Evolutionary conservation across 1,284 basidiomycete genomes (phyloP), one percentile per base, ranked within the genome.

Genomic region (Coniophora puteana): DNA sequence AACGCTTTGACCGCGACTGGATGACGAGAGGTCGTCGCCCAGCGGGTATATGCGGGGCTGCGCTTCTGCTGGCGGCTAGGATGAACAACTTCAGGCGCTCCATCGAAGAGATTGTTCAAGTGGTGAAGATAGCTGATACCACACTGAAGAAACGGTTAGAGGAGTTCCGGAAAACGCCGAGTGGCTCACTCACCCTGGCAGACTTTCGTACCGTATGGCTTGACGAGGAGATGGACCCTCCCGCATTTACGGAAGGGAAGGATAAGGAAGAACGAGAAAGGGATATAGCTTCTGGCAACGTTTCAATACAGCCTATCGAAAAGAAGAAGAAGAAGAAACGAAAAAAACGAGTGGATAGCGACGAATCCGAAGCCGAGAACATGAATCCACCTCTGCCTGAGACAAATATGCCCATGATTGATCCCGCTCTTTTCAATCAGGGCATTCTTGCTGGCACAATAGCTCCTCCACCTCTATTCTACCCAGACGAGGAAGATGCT

Each of bases 51-150:
- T 98, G 95, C 61, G 96, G 96, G 22, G 96, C 96, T 0, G 93
- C 91, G 25, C 76, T 99, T 12, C 76, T 99, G 27, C 80, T 99
- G 14, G 96, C 96, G 0, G 95, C 93, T 23, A 83, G 96, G 16
- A 99, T 99, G 96, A 97, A 96, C 66, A 93, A 97, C 61, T 99
- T 96, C 58, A 73, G 94, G 27, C 75, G 96, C 32, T 90, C 85
- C 17, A 76, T 98, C 3, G 89, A 94, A 56, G 96, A 99, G 64
- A 87, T 99, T 39, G 93, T 98, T 10, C 93, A 96, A 60, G 93
- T 99, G 7, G 96, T 99, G 53, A 99, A 99, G 68, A 97, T 98
- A 50, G 93, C 94, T 20, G 93, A 98, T 52, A 84, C 84, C 6
- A 99, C 96, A 3, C 69, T 99, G 41, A 84, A 87, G 65, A 95